Evolutionary conservation across 345 rosid species (phyloP).

Genomic region (Passiflora organensis): DNA sequence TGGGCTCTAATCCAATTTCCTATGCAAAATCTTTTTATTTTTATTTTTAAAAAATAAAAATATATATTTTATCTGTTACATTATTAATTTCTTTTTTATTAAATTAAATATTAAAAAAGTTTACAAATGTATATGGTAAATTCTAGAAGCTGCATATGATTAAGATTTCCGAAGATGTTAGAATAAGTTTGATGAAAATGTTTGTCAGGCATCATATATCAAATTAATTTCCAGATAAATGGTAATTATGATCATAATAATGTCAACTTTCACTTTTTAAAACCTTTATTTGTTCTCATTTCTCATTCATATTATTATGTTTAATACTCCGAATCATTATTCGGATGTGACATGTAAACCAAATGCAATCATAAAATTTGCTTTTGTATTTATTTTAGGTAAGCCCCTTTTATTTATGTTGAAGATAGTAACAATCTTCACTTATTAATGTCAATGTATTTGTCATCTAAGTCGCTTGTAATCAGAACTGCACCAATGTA

Average conservation of each 20-base stretch:
- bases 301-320: constrained; percentile 28
- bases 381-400: constrained; percentile 20
- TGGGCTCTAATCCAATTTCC: no score
- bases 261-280: constrained; percentile 14
- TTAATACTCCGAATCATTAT: constrained; percentile 30
- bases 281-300: constrained; percentile 21
- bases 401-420: constrained; percentile 7
- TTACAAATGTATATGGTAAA: no score
- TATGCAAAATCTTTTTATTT: no score
- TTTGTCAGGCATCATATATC: no score
- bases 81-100: no score
- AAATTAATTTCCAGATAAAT: neutral
- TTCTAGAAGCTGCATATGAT: no score
- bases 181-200: neutral
- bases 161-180: no score
- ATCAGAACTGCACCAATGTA: constrained; percentile 9
- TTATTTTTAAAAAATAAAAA: no score
- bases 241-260: constrained; percentile 11
- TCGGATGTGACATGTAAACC: constrained; percentile 37
- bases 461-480: constrained; percentile 2
- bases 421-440: constrained; percentile 7
- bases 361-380: constrained; percentile 31
- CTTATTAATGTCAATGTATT: constrained; percentile 6
- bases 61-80: no score
- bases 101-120: no score